These are phyloP conservation scores for Pezicula rhizophila DNA, from an alignment of 2,329 filamentous ascomycete species.

Conservation along the genomic window DNA sequence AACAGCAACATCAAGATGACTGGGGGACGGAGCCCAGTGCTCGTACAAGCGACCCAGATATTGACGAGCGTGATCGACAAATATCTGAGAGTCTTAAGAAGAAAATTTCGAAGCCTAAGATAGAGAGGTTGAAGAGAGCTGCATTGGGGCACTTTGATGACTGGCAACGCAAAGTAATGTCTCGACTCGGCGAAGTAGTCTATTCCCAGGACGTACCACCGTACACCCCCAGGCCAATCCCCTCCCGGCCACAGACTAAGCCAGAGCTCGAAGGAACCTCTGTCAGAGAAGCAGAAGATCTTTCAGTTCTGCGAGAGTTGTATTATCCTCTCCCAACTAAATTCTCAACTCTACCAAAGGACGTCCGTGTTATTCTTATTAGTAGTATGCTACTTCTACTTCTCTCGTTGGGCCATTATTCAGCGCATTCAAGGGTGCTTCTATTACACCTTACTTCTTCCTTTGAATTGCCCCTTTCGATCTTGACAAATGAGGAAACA, in stretches of 20 bases:
- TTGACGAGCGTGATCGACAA: slow-evolving; percentile 11
- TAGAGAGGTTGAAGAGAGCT: slow-evolving; percentile 39
- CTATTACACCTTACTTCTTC: slow-evolving; percentile 63
- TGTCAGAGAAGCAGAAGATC: slow-evolving; percentile 31
- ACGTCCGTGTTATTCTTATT: slow-evolving; percentile 57
- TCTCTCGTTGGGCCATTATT: slow-evolving; percentile 68
- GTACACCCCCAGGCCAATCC: slow-evolving; percentile 14
- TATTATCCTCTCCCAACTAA: slow-evolving; percentile 49
- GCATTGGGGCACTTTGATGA: slow-evolving; percentile 66
- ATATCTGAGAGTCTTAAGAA: slow-evolving; percentile 16
- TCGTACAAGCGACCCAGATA: neutral
- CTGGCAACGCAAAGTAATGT: slow-evolving; percentile 70
- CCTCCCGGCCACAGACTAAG: slow-evolving; percentile 6
- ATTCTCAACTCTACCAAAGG: slow-evolving; percentile 48
- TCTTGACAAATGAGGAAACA: slow-evolving; percentile 64
- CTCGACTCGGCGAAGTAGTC: slow-evolving; percentile 63
- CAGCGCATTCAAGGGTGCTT: slow-evolving; percentile 64
- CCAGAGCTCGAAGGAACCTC: slow-evolving; percentile 16
- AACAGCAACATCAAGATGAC: neutral
- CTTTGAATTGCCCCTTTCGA: slow-evolving; percentile 53
- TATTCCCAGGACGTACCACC: slow-evolving; percentile 36
- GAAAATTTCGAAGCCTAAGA: slow-evolving; percentile 14
- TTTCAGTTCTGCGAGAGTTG: slow-evolving; percentile 41
- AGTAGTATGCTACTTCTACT: slow-evolving; percentile 66
- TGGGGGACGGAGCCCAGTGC: too few relatives aligned